These are phyloP conservation scores for Pistacia vera DNA, from an alignment of 345 rosid genomes.

Conservation along the genomic window DNA sequence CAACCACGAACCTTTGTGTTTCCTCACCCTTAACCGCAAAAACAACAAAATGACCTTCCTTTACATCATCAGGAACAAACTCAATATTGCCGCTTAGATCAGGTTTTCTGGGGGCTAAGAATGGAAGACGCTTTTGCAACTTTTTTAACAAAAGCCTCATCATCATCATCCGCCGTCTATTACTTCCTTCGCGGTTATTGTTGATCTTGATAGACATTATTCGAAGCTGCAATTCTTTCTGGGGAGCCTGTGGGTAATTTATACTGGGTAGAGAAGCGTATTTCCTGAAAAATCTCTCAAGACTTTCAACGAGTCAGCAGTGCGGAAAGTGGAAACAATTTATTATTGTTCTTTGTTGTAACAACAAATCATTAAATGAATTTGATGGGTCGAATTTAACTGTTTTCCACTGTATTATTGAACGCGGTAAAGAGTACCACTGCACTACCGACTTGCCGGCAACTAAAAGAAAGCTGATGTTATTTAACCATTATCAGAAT, in stretches of 20 bases:
- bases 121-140: conserved; percentile 2
- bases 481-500: no score
- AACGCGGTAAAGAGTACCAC: no score
- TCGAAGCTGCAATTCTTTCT: not conserved
- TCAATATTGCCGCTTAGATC: not conserved
- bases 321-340: not conserved
- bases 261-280: not conserved
- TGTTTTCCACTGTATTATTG: no score
- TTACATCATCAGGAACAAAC: conserved; percentile 36
- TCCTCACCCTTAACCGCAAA: conserved; percentile 39
- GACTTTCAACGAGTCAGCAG: not conserved
- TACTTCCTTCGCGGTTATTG: not conserved
- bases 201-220: not conserved
- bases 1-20: conserved; percentile 52
- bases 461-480: no score
- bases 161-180: not conserved
- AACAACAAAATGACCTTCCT: conserved; percentile 51
- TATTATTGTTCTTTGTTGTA: not conserved
- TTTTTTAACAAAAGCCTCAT: not conserved
- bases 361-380: not conserved
- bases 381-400: not conserved
- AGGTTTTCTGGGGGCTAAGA: conserved; percentile 14
- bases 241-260: not conserved
- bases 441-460: no score
- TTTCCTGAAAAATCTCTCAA: not conserved